Percentiles rank a stretch among this genome's conserved stretches.
Evolutionary conservation across 176 grass and related monocot species (phyloP).

Genomic region (Phoenix roebelenii): DNA sequence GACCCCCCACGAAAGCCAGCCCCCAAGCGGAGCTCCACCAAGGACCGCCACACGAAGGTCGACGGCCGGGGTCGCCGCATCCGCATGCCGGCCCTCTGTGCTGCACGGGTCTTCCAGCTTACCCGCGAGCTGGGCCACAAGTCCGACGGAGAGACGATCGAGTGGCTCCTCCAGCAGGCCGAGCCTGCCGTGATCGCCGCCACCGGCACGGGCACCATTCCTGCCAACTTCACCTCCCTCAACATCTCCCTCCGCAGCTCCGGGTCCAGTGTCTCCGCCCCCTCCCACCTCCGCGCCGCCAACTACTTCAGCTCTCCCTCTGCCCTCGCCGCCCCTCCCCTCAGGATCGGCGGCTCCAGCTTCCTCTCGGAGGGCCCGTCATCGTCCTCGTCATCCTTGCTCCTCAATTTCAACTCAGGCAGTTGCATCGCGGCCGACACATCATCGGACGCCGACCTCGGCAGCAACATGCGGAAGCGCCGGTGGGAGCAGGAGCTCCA

Average conservation of each 20-base stretch:
- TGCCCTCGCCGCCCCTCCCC: conserved; percentile 5
- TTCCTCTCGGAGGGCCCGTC: conserved; percentile 4
- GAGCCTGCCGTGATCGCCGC: conserved; percentile 28
- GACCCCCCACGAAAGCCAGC: not conserved
- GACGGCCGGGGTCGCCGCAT: conserved; percentile 28
- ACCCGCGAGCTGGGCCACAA: conserved; percentile 27
- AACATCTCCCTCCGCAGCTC: conserved; percentile 32
- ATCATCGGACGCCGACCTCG: not conserved
- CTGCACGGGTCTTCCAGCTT: conserved; percentile 23
- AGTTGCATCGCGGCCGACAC: conserved; percentile 9
- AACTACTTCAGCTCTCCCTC: conserved; percentile 9
- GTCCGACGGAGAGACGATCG: conserved; percentile 31
- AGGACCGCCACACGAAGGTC: conserved; percentile 30
- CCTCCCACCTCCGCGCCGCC: conserved; percentile 25
- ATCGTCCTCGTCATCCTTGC: conserved; percentile 12
- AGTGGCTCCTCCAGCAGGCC: conserved; percentile 30
- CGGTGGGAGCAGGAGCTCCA: conserved; percentile 8
- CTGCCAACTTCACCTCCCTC: conserved; percentile 29
- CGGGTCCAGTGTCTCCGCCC: conserved; percentile 19
- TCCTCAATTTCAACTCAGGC: conserved; percentile 18
- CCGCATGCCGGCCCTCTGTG: conserved; percentile 28
- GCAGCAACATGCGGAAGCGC: conserved; percentile 9
- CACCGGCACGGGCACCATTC: conserved; percentile 24
- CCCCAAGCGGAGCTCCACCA: conserved; percentile 24
- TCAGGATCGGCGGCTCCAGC: not conserved